A percentile compares a stretch with the other conserved stretches of the same genome.
Conservation (phyloP, 2,329 filamentous ascomycete species). For the Lanzia echinophila region DNA sequence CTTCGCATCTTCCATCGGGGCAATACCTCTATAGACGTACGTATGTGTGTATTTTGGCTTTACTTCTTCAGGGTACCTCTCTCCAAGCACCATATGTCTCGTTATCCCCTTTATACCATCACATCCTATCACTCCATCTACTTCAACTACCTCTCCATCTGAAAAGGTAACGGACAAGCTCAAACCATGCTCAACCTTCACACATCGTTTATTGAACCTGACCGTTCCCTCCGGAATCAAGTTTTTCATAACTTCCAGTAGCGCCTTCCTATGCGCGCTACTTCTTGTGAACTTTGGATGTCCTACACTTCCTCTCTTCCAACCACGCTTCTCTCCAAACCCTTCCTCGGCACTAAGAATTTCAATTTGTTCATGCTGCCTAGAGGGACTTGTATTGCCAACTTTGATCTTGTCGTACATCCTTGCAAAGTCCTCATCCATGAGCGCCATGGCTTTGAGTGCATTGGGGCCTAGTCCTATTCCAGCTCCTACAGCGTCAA, state of each 20-base stretch:
- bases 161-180: constrained; percentile 31
- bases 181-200: constrained; percentile 13
- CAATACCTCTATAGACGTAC: constrained; percentile 52
- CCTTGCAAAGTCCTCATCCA: constrained; percentile 33
- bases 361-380: constrained; percentile 36
- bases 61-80: constrained; percentile 20
- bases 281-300: constrained; percentile 34
- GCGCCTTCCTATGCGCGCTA: constrained; percentile 36
- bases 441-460: constrained; percentile 36
- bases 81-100: constrained; percentile 43
- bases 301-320: constrained; percentile 33
- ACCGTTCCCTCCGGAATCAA: constrained; percentile 31
- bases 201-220: constrained; percentile 27
- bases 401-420: constrained; percentile 35
- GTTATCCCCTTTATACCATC: constrained; percentile 55
- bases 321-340: constrained; percentile 33
- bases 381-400: constrained; percentile 33
- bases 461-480: constrained; percentile 37
- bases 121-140: constrained; percentile 30
- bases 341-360: constrained; percentile 36
- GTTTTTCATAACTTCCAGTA: constrained; percentile 38
- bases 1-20: constrained; percentile 48
- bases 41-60: constrained; percentile 43
- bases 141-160: constrained; percentile 36
- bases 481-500: constrained; percentile 24